Conservation (phyloP, 352 stramenopile species). For the Phytophthora sansomeana region DNA sequence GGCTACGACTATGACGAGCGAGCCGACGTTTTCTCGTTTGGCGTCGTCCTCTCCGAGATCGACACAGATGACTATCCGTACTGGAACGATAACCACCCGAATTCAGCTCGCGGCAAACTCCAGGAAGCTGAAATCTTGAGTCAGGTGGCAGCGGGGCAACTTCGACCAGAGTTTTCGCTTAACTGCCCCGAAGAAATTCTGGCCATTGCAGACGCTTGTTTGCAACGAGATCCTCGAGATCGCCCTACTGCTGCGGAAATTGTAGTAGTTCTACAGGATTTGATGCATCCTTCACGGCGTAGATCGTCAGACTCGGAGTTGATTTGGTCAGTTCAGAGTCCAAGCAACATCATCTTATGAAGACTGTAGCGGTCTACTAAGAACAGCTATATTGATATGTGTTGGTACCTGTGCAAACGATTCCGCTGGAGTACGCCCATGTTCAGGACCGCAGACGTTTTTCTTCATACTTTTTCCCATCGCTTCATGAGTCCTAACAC, state of each 20-base stretch:
- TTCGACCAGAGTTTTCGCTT: constrained; percentile 53
- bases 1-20: constrained; percentile 56
- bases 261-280: constrained; percentile 48
- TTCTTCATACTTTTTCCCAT: not conserved
- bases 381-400: too few species aligned
- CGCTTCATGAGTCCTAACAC: not conserved
- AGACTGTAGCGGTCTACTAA: not conserved
- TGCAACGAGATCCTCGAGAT: constrained; percentile 51
- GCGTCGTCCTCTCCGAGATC: constrained; percentile 56
- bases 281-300: constrained; percentile 34
- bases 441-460: too few species aligned
- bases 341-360: constrained; percentile 34
- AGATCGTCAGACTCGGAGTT: constrained; percentile 26
- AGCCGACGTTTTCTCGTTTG: constrained; percentile 64
- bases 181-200: constrained; percentile 51
- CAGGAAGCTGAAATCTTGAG: constrained; percentile 60
- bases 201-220: constrained; percentile 50
- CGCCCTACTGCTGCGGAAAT: constrained; percentile 60
- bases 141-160: constrained; percentile 47
- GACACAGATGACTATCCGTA: constrained; percentile 66
- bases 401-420: too few species aligned
- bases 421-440: too few species aligned
- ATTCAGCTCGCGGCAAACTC: constrained; percentile 38
- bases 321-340: constrained; percentile 41
- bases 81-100: constrained; percentile 50